Conservation (phyloP, 305 asterid genomes). For the Solanum hybrid region DNA sequence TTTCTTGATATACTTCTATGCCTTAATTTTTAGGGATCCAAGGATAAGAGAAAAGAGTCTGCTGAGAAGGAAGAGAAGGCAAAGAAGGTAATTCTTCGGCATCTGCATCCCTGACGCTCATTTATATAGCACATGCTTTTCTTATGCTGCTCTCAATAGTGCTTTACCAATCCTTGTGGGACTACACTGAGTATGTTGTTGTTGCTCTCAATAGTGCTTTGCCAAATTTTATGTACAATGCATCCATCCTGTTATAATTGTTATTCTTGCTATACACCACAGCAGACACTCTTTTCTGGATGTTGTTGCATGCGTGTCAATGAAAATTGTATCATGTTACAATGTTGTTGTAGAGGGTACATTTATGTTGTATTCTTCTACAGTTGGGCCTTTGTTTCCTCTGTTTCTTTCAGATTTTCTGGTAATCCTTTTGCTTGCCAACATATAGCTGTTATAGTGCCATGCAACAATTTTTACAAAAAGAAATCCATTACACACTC, state of each 20-base stretch:
- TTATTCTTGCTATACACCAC: not conserved
- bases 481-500: not conserved
- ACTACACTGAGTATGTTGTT: not conserved
- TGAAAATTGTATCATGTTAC: not conserved
- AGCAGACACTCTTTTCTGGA: not conserved
- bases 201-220: not conserved
- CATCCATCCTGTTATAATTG: not conserved
- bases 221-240: not conserved
- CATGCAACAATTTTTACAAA: not conserved
- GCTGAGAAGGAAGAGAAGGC: constrained; percentile 80
- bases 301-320: not conserved
- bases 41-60: constrained; percentile 66
- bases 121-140: not conserved
- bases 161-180: not conserved
- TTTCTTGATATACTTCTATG: not conserved
- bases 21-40: constrained; percentile 43
- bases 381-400: not conserved
- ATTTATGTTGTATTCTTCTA: not conserved
- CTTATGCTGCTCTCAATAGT: not conserved
- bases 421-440: not conserved
- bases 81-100: constrained; percentile 43
- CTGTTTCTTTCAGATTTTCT: not conserved
- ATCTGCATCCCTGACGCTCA: not conserved
- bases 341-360: not conserved
- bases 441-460: not conserved